Base-by-base conservation (phyloP, 2,329 filamentous ascomycete genomes). In the Talaromyces piceae region DNA sequence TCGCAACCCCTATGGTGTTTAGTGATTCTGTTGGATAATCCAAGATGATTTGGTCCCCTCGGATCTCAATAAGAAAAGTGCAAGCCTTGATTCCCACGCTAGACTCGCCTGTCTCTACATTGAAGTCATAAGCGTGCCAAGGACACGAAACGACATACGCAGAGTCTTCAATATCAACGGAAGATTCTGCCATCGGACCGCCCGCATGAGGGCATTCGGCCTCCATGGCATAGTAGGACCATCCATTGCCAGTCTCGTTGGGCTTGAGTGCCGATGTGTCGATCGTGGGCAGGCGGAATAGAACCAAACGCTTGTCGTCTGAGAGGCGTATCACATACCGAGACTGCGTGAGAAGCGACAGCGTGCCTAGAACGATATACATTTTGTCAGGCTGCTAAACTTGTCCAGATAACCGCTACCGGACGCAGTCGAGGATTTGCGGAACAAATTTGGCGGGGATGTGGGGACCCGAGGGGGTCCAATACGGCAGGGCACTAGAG, bases 41-140 rank as follows among this genome's bases (percentile, higher is more conserved):
- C 45, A 75, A 47, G n/a, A 59, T 52, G 22, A 73, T 66, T 23
- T 54, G 57, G 4, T 66, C 70, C 22, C 63, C 65, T 5, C 59
- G 54, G 4, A 73, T 59, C 46, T 66, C 58, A 39, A 75, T 63
- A 1, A 71, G 70, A 47, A 73, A 75, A 1, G 72, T 75, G 60
- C 73, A 75, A 3, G 73, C 66, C 58, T 73, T 73, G 53, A 75
- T 65, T 9, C 73, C 73, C 16, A 73, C 70, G 54, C 72, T 75
- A 5, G 73, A 75, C 60, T 74, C 70, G 49, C 73, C 73, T 0
- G 73, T 75, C 59, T 75, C 71, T 51, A 75, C 70, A 50, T 75
- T 75, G 55, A 75, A 75, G 57, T 75, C 73, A 56, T 75, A 75
- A 2, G 73, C 73, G 58, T 75, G 73, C 73, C 73, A 75, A 12